Evolutionary conservation across 2,329 filamentous ascomycete genomes (phyloP).

Genomic region (Cladosporium sp.): DNA sequence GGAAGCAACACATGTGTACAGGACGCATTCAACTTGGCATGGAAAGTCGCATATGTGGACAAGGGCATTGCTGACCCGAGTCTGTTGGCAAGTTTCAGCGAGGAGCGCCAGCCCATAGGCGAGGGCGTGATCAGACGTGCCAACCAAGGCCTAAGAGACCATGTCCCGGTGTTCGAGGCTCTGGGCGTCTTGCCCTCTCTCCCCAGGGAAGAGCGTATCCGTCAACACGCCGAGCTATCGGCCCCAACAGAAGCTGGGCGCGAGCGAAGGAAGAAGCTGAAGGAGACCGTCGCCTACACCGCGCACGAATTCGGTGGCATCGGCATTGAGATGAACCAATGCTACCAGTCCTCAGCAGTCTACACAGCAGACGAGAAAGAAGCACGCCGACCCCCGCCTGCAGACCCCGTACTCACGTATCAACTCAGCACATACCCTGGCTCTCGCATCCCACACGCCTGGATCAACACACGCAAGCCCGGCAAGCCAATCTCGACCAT

Average conservation of each 20-base stretch:
- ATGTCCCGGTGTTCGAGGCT: constrained; percentile 33
- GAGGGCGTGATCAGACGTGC: constrained; percentile 51
- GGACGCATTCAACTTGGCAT: constrained; percentile 36
- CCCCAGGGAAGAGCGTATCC: constrained; percentile 23
- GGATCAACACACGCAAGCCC: constrained; percentile 50
- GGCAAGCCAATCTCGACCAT: constrained; percentile 49
- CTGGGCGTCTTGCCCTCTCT: constrained; percentile 22
- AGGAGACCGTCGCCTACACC: constrained; percentile 27
- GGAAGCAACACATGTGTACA: constrained; percentile 52
- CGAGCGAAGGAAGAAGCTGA: constrained; percentile 34
- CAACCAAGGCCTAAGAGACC: constrained; percentile 54
- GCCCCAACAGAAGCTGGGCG: constrained; percentile 26
- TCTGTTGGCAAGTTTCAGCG: constrained; percentile 29
- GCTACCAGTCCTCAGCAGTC: constrained; percentile 43
- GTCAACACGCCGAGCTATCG: constrained; percentile 26
- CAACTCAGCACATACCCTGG: constrained; percentile 52
- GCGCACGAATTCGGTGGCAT: constrained; percentile 47
- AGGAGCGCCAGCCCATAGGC: constrained; percentile 37
- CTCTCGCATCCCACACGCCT: constrained; percentile 56
- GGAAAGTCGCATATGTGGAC: constrained; percentile 34
- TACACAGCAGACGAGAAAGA: constrained; percentile 25
- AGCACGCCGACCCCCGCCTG: constrained; percentile 19
- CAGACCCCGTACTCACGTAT: constrained; percentile 37
- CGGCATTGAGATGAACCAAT: constrained; percentile 57
- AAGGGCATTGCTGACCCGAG: constrained; percentile 23